Evolutionary conservation across 176 grass and related monocot species (phyloP).

Genomic region (Olyra latifolia): DNA sequence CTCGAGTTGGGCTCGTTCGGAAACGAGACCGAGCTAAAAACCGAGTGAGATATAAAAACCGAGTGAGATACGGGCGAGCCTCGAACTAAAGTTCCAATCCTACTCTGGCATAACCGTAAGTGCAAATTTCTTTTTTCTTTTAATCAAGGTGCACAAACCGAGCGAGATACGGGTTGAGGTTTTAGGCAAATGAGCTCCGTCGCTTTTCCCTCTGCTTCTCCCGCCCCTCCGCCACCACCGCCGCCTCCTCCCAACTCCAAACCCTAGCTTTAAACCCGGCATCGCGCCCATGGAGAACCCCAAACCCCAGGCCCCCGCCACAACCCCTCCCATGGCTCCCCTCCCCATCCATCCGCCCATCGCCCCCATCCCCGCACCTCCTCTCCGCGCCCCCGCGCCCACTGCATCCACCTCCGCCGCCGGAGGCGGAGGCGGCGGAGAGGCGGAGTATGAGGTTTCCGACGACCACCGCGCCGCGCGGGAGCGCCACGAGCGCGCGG

Average conservation of each 20-base stretch:
- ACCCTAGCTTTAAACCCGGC: conserved; percentile 43
- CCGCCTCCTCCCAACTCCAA: neutral
- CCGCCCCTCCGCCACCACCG: neutral
- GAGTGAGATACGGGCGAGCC: too few relatives aligned
- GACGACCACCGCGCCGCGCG: conserved; percentile 81
- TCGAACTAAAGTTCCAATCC: too few relatives aligned
- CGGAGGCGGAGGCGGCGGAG: conserved; percentile 27
- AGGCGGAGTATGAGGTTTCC: conserved; percentile 70
- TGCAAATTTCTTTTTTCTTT: too few relatives aligned
- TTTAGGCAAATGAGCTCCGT: neutral
- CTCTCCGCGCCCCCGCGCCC: conserved; percentile 25
- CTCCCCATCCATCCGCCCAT: conserved; percentile 55
- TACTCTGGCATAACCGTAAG: too few relatives aligned
- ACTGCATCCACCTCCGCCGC: conserved; percentile 9
- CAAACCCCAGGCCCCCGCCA: conserved; percentile 17
- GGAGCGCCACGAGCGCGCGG: conserved; percentile 91
- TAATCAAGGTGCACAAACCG: too few relatives aligned
- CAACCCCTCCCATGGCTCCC: conserved; percentile 36
- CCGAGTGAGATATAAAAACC: too few relatives aligned
- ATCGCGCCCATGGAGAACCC: conserved; percentile 46
- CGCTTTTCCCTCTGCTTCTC: neutral
- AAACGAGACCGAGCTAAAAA: too few relatives aligned
- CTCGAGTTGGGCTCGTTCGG: too few relatives aligned
- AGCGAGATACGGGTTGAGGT: too few relatives aligned
- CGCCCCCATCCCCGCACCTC: conserved; percentile 54